Evolutionary conservation across 225 moss, liverwort and hornwort genomes (phyloP).

Genomic region (Pseudoscleropodium purum): DNA sequence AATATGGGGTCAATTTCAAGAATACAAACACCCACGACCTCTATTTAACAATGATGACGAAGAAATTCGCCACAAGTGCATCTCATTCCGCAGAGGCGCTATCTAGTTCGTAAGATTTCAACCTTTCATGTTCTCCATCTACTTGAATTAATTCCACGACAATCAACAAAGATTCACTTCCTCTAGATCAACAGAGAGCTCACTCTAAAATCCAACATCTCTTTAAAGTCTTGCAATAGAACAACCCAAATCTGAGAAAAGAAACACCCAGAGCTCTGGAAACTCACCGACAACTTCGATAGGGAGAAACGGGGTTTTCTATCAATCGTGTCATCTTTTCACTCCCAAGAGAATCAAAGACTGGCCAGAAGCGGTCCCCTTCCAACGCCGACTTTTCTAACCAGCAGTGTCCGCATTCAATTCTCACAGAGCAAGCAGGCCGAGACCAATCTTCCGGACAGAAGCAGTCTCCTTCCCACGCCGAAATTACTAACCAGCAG

Average conservation of each 20-base stretch:
- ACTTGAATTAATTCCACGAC: background rate
- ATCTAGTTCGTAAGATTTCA: background rate
- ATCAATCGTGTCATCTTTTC: background rate
- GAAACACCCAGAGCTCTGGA: background rate
- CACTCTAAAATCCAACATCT: background rate
- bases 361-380: rapidly evolving
- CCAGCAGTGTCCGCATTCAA: rapidly evolving
- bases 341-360: too few species aligned
- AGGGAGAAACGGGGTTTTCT: background rate
- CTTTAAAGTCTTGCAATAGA: background rate
- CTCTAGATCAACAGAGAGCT: background rate
- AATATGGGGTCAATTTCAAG: background rate
- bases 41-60: background rate
- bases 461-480: background rate
- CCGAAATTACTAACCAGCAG: too few species aligned
- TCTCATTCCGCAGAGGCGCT: background rate
- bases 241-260: background rate
- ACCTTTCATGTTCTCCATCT: background rate
- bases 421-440: background rate
- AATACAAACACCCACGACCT: background rate
- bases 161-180: background rate
- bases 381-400: background rate
- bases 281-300: background rate
- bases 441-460: background rate
- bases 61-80: background rate